A percentile compares a stretch with the other conserved stretches of the same genome.
Evolutionary conservation across 768 basidiomycete genomes (phyloP).

Genomic region (Boletus sp.): DNA sequence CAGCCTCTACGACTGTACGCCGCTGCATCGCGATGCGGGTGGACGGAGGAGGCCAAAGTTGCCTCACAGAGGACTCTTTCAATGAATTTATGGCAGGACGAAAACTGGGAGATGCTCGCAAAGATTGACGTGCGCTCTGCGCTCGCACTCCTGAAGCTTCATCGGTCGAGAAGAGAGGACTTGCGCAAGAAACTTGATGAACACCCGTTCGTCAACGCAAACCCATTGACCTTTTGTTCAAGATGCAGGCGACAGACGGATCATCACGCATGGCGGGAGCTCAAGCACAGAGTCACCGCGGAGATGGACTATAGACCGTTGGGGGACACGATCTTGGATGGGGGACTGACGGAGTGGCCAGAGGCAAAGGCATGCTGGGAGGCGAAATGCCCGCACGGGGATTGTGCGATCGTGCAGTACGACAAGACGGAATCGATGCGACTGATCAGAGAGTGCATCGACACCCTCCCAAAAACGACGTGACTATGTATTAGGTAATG

Average conservation of each 20-base stretch:
- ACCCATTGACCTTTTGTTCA: conserved; percentile 41
- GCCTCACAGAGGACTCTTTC: conserved; percentile 57
- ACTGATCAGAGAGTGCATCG: conserved; percentile 54
- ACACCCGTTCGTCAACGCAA: conserved; percentile 55
- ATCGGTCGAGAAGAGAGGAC: conserved; percentile 49
- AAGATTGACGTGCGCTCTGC: conserved; percentile 51
- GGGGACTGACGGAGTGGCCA: conserved; percentile 52
- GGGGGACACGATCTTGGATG: conserved; percentile 54
- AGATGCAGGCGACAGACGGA: conserved; percentile 49
- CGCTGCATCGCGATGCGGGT: conserved; percentile 55
- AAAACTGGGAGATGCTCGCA: conserved; percentile 43
- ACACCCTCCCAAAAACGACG: conserved; percentile 42
- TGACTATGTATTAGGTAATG: conserved; percentile 19
- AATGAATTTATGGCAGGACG: conserved; percentile 48
- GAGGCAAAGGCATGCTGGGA: conserved; percentile 63
- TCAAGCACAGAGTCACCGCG: conserved; percentile 53
- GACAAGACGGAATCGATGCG: conserved; percentile 55
- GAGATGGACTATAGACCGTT: conserved; percentile 61
- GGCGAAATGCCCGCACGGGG: conserved; percentile 46
- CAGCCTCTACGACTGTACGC: conserved; percentile 55
- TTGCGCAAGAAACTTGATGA: conserved; percentile 50
- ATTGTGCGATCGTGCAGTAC: conserved; percentile 52
- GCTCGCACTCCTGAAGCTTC: conserved; percentile 54
- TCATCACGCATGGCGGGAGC: conserved; percentile 63
- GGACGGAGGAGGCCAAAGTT: conserved; percentile 53